Conservation (phyloP, 1,284 basidiomycete genomes). For the Irpex lacteus region DNA sequence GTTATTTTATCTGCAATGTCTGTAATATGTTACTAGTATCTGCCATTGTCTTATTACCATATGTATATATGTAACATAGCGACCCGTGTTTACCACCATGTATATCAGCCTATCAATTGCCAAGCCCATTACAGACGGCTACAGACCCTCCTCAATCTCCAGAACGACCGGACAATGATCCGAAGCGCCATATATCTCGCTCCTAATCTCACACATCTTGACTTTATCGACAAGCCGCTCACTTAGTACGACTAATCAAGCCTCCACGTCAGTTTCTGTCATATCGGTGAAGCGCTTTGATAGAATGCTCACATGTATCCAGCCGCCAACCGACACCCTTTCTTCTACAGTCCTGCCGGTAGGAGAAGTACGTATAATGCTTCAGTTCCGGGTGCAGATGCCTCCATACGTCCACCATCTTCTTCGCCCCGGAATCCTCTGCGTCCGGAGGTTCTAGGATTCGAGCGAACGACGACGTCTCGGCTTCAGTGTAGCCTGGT, state of each 20-base stretch:
- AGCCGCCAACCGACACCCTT: constrained; percentile 88
- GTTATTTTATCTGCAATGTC: neutral
- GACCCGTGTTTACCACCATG: neutral
- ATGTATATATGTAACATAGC: neutral
- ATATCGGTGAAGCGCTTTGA: neutral
- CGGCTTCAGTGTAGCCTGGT: constrained; percentile 76
- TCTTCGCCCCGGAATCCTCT: constrained; percentile 28
- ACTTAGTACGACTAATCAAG: constrained; percentile 62
- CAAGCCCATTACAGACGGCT: neutral
- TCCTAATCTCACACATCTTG: constrained; percentile 77
- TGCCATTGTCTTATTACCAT: neutral
- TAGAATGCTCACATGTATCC: constrained; percentile 67
- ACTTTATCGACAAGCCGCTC: constrained; percentile 61
- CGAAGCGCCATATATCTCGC: constrained; percentile 83
- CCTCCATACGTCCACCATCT: constrained; percentile 84
- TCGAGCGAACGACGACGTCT: constrained; percentile 68
- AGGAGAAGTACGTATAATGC: constrained; percentile 86
- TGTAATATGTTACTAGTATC: neutral
- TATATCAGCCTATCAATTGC: neutral
- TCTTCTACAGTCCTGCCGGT: constrained; percentile 75
- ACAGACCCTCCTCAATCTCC: constrained; percentile 44
- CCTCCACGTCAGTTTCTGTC: neutral
- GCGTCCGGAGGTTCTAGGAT: constrained; percentile 50
- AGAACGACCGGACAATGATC: constrained; percentile 82
- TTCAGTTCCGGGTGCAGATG: constrained; percentile 62